Base-by-base conservation (phyloP, 257 asterid genomes). In the Fraxinus americana region DNA sequence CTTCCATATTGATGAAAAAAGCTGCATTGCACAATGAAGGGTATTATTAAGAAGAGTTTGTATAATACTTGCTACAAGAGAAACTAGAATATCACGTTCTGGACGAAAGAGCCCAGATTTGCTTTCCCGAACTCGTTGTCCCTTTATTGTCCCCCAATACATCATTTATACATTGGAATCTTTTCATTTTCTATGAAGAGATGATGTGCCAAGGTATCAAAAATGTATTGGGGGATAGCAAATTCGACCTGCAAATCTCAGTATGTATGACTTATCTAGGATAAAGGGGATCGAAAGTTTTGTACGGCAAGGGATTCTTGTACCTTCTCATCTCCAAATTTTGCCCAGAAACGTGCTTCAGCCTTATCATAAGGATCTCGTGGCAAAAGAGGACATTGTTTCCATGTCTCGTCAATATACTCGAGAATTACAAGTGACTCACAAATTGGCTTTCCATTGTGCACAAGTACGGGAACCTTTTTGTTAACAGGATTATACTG, bases 391-490 rank as follows among this genome's bases (percentile, higher is more conserved):
- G 96, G 94, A 48, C 57, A 4, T 43, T 87, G 89, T 77, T 84
- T 83, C 97, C 96, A 91, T 12, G 90, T 88, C 74, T 90, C 93
- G 0, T 93, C 97, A 0, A 91, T 83, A 71, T 90, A 91, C 74
- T 93, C 98, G 19, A 91, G 97, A 79, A 93, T 90, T 68, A 89
- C 83, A 0, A 91, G 91, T 17, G 98, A 93, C 82, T 93, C 98
- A 59, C 87, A 89, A 32, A 93, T 73, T 29, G 96, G 86, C 14
- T 82, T 87, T 12, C 90, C 93, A n/a, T 91, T 87, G 89, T 93
- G 98, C 67, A 93, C 84, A 43, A 93, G 88, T 76, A 89, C 83
- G 14, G 96, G 96, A 36, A 93, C 74, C 78, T 91, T 88, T 81
- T 81, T 83, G 79, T 89, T 48, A 14, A 90, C 45, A 54, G 97